Evolutionary conservation across 768 basidiomycete genomes (phyloP).

Genomic region (Naganishia kalamii): DNA sequence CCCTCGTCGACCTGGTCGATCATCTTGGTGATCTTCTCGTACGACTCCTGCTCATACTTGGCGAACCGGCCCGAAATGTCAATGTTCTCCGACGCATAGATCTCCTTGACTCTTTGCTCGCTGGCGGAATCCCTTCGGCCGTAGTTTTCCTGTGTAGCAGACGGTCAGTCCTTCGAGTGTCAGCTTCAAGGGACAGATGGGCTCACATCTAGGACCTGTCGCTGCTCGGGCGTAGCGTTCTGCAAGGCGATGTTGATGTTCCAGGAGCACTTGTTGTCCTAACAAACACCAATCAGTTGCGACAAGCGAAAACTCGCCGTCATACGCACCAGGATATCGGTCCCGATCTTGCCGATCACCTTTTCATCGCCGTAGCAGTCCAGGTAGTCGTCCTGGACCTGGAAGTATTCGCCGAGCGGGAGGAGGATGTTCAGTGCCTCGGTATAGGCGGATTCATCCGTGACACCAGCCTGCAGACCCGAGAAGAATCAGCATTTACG

Average conservation of each 20-base stretch:
- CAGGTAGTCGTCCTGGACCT: conserved; percentile 94
- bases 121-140: conserved; percentile 56
- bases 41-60: conserved; percentile 70
- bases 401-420: conserved; percentile 95
- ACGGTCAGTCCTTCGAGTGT: not conserved
- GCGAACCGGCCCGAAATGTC: conserved; percentile 58
- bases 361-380: conserved; percentile 87
- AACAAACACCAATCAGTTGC: not conserved
- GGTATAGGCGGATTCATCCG: conserved; percentile 59
- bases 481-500: conserved; percentile 32
- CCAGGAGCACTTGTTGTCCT: conserved; percentile 98
- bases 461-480: conserved; percentile 35
- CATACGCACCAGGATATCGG: conserved; percentile 68
- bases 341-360: conserved; percentile 91
- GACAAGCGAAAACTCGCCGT: not conserved
- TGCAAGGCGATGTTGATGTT: conserved; percentile 78
- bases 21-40: conserved; percentile 59
- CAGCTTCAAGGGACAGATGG: not conserved
- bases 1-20: conserved; percentile 70
- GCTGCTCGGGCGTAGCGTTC: conserved; percentile 48
- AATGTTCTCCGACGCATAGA: conserved; percentile 68
- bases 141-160: conserved; percentile 62
- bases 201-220: conserved; percentile 50
- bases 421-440: conserved; percentile 73
- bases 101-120: conserved; percentile 59